phyloP scores from a whole-genome alignment of 306 rosid species.

The Begonia masoniana region DNA sequence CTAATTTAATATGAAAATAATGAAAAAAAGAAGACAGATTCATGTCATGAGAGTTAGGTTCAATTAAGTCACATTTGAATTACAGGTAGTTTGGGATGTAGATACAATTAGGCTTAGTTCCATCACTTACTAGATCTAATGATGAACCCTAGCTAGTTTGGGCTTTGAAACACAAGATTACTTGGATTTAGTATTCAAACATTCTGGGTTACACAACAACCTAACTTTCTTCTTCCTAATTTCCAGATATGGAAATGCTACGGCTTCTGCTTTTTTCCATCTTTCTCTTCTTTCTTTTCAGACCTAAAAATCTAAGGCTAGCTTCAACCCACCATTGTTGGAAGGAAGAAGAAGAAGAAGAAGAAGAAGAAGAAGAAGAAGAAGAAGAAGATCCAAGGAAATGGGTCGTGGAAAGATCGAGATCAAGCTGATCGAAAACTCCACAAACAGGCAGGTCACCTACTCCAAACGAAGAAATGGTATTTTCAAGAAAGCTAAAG shows the following conservation, averaged over 20 bases:
- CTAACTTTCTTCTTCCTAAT: conserved; percentile 25
- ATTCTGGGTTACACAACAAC: conserved; percentile 16
- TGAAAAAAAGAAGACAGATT: too few species aligned
- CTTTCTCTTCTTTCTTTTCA: neutral
- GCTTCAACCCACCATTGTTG: too few species aligned
- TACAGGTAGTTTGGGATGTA: too few species aligned
- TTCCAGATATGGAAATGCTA: conserved; percentile 37
- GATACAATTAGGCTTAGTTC: too few species aligned
- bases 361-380: too few species aligned
- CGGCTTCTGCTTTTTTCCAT: conserved; percentile 8
- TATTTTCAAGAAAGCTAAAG: conserved; percentile 80
- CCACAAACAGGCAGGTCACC: conserved; percentile 80
- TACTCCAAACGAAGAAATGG: conserved; percentile 77
- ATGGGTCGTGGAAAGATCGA: conserved; percentile 82
- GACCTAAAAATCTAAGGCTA: neutral
- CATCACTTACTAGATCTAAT: too few species aligned
- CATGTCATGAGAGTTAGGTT: too few species aligned
- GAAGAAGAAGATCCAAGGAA: neutral
- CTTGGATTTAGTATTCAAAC: neutral
- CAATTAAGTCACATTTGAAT: too few species aligned
- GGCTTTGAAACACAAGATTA: neutral
- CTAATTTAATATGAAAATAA: too few species aligned
- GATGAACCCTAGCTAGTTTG: too few species aligned
- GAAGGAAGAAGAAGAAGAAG: too few species aligned
- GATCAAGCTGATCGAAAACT: conserved; percentile 68